Evolutionary conservation across 2,329 filamentous ascomycete species (phyloP).

Genomic region (Pleomassaria siparia): DNA sequence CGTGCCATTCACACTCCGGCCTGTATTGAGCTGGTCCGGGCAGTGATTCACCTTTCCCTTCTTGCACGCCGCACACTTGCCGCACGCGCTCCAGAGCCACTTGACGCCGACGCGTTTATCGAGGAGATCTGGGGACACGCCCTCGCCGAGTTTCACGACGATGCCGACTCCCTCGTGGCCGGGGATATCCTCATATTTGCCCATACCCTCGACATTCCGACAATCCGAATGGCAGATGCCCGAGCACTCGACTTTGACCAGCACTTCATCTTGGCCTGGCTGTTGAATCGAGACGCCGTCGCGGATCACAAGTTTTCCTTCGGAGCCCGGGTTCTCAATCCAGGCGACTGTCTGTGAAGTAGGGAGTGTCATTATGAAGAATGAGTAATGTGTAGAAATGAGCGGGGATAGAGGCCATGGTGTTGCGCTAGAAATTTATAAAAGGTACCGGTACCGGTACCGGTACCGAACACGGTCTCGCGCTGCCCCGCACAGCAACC

Average conservation of each 20-base stretch:
- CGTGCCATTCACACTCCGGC: slow-evolving; percentile 40
- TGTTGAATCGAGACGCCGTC: slow-evolving; percentile 40
- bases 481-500: too few species aligned
- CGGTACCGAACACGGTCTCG: too few species aligned
- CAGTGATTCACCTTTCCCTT: slow-evolving; percentile 46
- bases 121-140: slow-evolving; percentile 29
- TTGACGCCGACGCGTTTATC: slow-evolving; percentile 47
- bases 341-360: slow-evolving; percentile 39
- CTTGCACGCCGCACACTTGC: slow-evolving; percentile 40
- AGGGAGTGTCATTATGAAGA: slow-evolving; percentile 18
- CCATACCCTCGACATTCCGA: slow-evolving; percentile 48
- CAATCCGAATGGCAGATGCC: slow-evolving; percentile 54
- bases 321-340: slow-evolving; percentile 39
- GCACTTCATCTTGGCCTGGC: slow-evolving; percentile 44
- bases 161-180: slow-evolving; percentile 51
- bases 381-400: background rate
- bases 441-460: background rate
- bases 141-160: slow-evolving; percentile 41
- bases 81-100: slow-evolving; percentile 50
- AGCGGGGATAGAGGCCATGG: background rate
- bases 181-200: slow-evolving; percentile 49
- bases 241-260: slow-evolving; percentile 51
- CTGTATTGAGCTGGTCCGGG: slow-evolving; percentile 45
- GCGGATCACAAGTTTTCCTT: slow-evolving; percentile 29
- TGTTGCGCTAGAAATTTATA: background rate